Conservation (phyloP, 2,329 filamentous ascomycete genomes). For the Fusarium secorum region DNA sequence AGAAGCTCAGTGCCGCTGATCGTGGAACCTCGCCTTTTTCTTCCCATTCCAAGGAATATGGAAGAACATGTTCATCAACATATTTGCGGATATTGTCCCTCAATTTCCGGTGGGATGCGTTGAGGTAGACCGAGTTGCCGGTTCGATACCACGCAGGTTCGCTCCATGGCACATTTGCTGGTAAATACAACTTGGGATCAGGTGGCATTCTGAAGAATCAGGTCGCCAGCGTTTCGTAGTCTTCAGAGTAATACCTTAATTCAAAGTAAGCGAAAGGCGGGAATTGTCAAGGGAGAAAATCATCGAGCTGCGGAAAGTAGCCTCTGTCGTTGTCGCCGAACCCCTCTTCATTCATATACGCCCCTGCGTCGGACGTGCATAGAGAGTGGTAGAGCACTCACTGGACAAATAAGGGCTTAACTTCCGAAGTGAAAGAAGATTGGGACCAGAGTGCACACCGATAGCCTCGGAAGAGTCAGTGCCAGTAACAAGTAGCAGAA, state of each 20-base stretch:
- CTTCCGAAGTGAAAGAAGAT: not conserved
- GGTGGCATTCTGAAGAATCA: not conserved
- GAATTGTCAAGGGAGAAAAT: too few species aligned
- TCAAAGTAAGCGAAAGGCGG: rapidly evolving
- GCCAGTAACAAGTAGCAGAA: not conserved
- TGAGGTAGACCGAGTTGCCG: not conserved
- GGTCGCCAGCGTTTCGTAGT: not conserved
- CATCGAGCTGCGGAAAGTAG: too few species aligned
- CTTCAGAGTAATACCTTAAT: rapidly evolving
- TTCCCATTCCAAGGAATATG: not conserved
- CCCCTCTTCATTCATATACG: not conserved
- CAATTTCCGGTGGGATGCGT: not conserved
- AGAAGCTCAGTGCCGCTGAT: not conserved
- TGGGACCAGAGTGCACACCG: not conserved
- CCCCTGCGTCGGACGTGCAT: rapidly evolving
- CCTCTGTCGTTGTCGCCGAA: rapidly evolving
- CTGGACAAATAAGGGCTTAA: not conserved
- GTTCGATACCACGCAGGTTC: not conserved
- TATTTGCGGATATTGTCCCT: not conserved
- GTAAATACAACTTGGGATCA: not conserved
- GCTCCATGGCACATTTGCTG: not conserved
- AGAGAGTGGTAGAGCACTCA: not conserved
- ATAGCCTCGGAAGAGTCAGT: not conserved
- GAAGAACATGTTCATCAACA: not conserved
- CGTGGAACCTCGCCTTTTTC: not conserved